Evolutionary conservation across 768 basidiomycete genomes (phyloP).

Genomic region (Phanerodontia chrysosporium): DNA sequence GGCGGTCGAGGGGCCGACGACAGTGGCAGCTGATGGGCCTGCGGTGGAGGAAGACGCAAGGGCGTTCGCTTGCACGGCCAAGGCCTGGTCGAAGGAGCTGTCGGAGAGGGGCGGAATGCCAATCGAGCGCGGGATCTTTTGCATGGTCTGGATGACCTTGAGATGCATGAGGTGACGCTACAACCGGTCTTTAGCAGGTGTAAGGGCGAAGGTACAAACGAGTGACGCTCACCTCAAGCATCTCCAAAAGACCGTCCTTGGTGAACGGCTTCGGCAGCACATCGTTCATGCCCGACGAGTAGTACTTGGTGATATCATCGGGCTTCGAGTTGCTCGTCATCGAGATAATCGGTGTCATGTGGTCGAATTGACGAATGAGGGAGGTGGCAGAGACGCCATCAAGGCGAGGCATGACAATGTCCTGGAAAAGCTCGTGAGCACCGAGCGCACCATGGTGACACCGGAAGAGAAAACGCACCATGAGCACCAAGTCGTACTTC

Average conservation of each 20-base stretch:
- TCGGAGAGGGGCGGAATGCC: slow-evolving; percentile 64
- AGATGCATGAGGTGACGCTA: slow-evolving; percentile 87
- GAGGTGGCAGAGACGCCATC: slow-evolving; percentile 90
- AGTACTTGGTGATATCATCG: slow-evolving; percentile 89
- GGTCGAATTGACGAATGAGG: slow-evolving; percentile 91
- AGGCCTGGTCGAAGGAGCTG: slow-evolving; percentile 48
- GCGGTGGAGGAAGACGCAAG: neutral
- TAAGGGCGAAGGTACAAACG: neutral
- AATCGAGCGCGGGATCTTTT: slow-evolving; percentile 56
- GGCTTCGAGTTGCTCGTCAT: slow-evolving; percentile 97
- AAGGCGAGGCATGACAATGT: slow-evolving; percentile 91
- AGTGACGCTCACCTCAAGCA: slow-evolving; percentile 74
- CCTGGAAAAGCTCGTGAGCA: slow-evolving; percentile 42
- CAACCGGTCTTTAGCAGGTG: neutral
- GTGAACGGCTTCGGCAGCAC: slow-evolving; percentile 96
- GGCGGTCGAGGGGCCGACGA: neutral
- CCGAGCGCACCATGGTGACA: neutral
- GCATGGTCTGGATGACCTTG: slow-evolving; percentile 79
- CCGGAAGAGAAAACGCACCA: slow-evolving; percentile 48
- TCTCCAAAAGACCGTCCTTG: slow-evolving; percentile 84
- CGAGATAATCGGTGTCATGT: slow-evolving; percentile 94
- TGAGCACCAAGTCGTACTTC: slow-evolving; percentile 93
- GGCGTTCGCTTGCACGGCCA: slow-evolving; percentile 34
- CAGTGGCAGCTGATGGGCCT: neutral
- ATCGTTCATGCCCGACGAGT: slow-evolving; percentile 93